These are phyloP conservation scores for Ochetophila trinervis DNA, from an alignment of 306 rosid species.

Conservation along the genomic window DNA sequence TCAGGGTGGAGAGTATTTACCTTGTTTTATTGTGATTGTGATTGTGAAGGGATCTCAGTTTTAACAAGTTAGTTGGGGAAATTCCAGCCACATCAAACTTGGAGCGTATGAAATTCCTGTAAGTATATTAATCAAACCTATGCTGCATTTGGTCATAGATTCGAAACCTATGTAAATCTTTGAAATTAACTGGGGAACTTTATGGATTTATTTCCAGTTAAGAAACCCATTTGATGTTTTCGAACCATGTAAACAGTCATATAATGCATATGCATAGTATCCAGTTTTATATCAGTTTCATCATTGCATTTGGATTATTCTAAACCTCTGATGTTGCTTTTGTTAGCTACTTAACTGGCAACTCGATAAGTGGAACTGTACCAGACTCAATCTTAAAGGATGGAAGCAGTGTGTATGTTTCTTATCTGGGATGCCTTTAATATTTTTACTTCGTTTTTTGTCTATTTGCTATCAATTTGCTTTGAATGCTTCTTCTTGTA, in stretches of 20 bases:
- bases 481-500: neutral
- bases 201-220: neutral
- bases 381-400: slow-evolving; percentile 57
- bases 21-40: slow-evolving; percentile 13
- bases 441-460: slow-evolving; percentile 10
- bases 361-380: slow-evolving; percentile 63
- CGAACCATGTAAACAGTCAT: neutral
- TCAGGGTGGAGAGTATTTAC: slow-evolving; percentile 14
- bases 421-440: slow-evolving; percentile 22
- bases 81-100: slow-evolving; percentile 42
- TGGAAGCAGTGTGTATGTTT: slow-evolving; percentile 72
- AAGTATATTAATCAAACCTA: slow-evolving; percentile 32
- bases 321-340: slow-evolving; percentile 24
- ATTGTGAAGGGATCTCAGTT: slow-evolving; percentile 88
- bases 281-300: neutral
- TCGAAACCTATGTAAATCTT: neutral
- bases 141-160: neutral
- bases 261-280: neutral
- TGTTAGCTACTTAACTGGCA: slow-evolving; percentile 68
- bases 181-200: neutral
- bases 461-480: neutral
- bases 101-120: slow-evolving; percentile 54
- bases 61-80: slow-evolving; percentile 74
- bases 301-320: slow-evolving; percentile 5
- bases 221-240: neutral